Evolutionary conservation across 768 basidiomycete genomes (phyloP), one percentile per base, ranked within the genome.

Genomic region (Lyophyllum decastes): DNA sequence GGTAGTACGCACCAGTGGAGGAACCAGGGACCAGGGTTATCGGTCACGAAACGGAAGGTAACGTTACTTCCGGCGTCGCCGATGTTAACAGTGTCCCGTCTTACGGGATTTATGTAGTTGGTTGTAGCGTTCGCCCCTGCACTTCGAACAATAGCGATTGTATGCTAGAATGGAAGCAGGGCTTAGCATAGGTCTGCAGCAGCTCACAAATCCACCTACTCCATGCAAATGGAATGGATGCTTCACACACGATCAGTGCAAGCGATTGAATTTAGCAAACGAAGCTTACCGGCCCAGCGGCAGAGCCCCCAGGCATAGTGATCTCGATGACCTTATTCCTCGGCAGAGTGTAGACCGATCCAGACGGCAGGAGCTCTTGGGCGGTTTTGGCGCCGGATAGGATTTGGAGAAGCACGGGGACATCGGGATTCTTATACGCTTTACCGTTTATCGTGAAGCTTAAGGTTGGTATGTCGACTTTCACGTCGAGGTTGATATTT

Each of bases 21-120:
- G 61, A 81, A 73, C 82, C 85, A 87, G 3, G 82, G 81, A 11
- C 88, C 88, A 3, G 86, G 78, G 68, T 89, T 89, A 63, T 89
- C 81, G 1, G 87, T 86, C 19, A 72, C 64, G 70, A 86, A 89
- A 27, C 87, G 79, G 51, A 90, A 72, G 3, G 80, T 80, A 26
- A 82, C 79, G 64, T 80, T 70, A 66, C 80, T 69, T 68, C 80
- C 63, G 2, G 58, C 68, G 54, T 68, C 66, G 33, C 74, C 72
- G 21, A 81, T 74, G 50, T 72, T 75, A 45, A 83, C 77, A 0
- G 80, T 81, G 64, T 86, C 85, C 45, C 84, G 70, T 40, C 57
- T 57, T 6, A 68, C 73, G 0, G 86, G 86, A 67, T 85, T 82
- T 10, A 52, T 58, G 26, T 69, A 76, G 68, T 79, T 78, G 47